Evolutionary conservation across 352 stramenopile genomes (phyloP), one percentile per base, ranked within the genome.

Genomic region (Phytophthora brassicae): DNA sequence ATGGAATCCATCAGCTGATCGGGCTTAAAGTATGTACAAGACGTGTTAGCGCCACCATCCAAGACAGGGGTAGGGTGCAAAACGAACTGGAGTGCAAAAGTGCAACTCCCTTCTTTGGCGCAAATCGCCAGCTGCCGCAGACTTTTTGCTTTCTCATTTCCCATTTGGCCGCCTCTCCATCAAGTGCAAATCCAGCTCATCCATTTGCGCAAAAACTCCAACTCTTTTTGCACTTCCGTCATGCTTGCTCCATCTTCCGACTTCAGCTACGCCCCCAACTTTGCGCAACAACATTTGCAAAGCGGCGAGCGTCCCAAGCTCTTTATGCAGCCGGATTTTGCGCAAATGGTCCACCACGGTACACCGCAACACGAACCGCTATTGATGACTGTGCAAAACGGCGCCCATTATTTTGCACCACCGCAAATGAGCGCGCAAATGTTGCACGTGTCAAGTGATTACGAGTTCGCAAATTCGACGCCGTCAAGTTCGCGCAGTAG

Each of bases 391-490:
- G n/a, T n/a, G 41, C 68, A 72, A 24, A 47, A 62, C 13, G 48
- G 38, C 38, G 56, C 47, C n/a, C 74, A 79, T 41, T 87, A 80
- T 50, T 89, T 88, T 55, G 50, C 73, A 19, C 72, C 74, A 1
- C 59, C 60, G 8, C 61, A 68, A 17, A 73, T 83, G 26, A 67
- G 69, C 16, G 53, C 60, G 46, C 75, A 83, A 26, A 78, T 88
- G 76, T 64, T 86, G 39, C 76, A 84, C 47, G 73, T 87, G 35
- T 88, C 78, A 19, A 72, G 74, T 8, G 77, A 84, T 55, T 83
- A 81, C 56, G 73, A 84, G 28, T 86, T 84, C 57, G 60, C 64
- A 6, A 77, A 72, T 42, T 63, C 71, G 16, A 85, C 77, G 29
- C 70, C 70, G 1, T 75, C 72, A 0, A 58, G 44, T 20, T 51